Conservation (phyloP, 2,329 filamentous ascomycete genomes). For the Dendrostoma leiphaemia region DNA sequence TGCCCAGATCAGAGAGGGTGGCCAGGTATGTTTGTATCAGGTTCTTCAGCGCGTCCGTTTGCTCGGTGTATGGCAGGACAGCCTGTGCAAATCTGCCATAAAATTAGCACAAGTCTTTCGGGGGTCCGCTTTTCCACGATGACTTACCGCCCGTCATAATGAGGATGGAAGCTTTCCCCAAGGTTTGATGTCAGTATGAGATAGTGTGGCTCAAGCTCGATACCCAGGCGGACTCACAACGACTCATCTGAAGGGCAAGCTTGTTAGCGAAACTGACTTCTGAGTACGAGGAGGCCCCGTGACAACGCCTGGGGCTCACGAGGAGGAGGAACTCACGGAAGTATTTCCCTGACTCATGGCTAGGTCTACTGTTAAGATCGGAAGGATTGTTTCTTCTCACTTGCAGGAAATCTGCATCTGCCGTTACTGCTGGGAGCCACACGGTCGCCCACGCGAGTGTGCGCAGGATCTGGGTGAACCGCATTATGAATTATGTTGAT, state of each 20-base stretch:
- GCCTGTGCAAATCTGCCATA: slow-evolving; percentile 34
- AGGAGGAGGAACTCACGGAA: slow-evolving; percentile 30
- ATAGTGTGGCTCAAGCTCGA: not conserved
- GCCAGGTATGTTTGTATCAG: slow-evolving; percentile 71
- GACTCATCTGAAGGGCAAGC: slow-evolving; percentile 20
- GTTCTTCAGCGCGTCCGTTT: slow-evolving; percentile 59
- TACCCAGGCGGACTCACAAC: slow-evolving; percentile 15
- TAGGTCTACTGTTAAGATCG: slow-evolving; percentile 20
- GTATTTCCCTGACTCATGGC: slow-evolving; percentile 28
- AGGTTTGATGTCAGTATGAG: not conserved
- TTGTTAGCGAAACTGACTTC: not conserved
- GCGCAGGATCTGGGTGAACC: slow-evolving; percentile 12
- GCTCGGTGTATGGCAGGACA: slow-evolving; percentile 50
- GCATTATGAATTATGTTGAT: slow-evolving; percentile 15
- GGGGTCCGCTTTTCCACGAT: slow-evolving; percentile 1
- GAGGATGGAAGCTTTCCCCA: slow-evolving; percentile 32
- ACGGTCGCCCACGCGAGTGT: slow-evolving; percentile 17
- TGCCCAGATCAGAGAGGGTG: slow-evolving; percentile 61
- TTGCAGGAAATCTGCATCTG: slow-evolving; percentile 21
- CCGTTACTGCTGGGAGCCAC: not conserved
- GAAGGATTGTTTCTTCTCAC: slow-evolving; percentile 25
- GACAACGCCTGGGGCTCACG: not conserved
- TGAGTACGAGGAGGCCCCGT: not conserved
- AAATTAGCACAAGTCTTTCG: slow-evolving; percentile 11
- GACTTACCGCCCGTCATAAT: slow-evolving; percentile 35